Base-by-base conservation (phyloP, 2,329 filamentous ascomycete genomes). In the Cercospora beticola region DNA sequence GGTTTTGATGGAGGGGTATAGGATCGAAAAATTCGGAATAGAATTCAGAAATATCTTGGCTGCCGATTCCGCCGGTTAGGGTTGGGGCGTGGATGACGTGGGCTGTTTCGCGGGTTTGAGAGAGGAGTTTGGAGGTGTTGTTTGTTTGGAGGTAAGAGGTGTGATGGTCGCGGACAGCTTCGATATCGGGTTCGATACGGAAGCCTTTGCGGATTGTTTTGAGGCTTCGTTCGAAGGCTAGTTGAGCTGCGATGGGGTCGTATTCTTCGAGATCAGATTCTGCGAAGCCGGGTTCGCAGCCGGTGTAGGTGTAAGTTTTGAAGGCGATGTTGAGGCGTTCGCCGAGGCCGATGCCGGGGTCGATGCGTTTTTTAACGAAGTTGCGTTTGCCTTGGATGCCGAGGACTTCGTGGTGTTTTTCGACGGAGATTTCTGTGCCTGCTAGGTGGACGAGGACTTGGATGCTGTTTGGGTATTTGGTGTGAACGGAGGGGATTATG, bases 171-270 rank as follows among this genome's bases (percentile, higher is more conserved):
- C 82, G 80, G 6, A 81, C 75, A 8, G 78, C 75, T 72, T 84
- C 83, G n/a, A 84, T 70, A 54, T 83, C 78, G 2, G 81, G 79
- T 67, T 84, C 82, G 16, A 82, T 77, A 16, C 80, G 77, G 74
- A 93, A 91, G 0, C 87, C 90, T 68, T 84, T 85, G 49, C 88
- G 83, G 40, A 92, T 82, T 0, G 83, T 79, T 1, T 82, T 82
- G 67, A 94, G 75, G 40, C 87, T 89, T 7, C 91, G 83, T n/a
- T 85, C 87, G 85, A 89, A 93, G 0, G 91, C 90, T 21, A 93
- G 75, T n/a, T 86, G 85, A 1, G 89, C 86, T 0, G 86, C 85
- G 3, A 91, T 82, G 9, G 84, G 82, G 71, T 92, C 86, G 73
- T 88, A 93, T 71, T 90, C 87, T 2, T 91, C 88, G 33, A 91